These are phyloP conservation scores for Podila minutissima DNA, from an alignment of 192 early-diverging fungal species.

Conservation along the genomic window DNA sequence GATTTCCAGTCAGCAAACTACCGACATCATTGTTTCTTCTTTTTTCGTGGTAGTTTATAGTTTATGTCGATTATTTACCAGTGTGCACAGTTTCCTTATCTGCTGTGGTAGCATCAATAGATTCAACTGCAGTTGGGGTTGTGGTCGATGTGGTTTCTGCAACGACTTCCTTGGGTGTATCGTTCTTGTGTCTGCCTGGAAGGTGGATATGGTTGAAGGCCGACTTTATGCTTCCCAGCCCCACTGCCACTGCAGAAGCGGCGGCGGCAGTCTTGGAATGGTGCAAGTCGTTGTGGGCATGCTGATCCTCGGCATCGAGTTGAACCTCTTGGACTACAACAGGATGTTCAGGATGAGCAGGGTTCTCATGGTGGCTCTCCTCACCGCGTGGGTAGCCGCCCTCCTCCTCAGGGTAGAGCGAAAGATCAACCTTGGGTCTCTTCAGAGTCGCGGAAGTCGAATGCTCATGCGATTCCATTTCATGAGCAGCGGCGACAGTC, in stretches of 20 bases:
- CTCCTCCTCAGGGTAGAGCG: slow-evolving; percentile 18
- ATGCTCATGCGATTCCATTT: not conserved
- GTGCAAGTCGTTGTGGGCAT: not conserved
- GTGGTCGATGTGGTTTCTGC: not conserved
- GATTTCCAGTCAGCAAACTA: not conserved
- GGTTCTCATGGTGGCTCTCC: slow-evolving; percentile 8
- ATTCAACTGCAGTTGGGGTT: no score
- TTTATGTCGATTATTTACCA: not conserved
- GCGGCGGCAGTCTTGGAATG: not conserved
- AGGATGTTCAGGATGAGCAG: slow-evolving; percentile 3
- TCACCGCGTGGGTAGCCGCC: slow-evolving; percentile 12
- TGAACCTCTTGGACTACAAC: not conserved
- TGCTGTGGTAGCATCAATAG: not conserved
- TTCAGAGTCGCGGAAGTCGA: not conserved
- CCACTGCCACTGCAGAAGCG: not conserved
- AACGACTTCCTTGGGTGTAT: not conserved
- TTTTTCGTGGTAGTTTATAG: no score
- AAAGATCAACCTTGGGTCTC: not conserved
- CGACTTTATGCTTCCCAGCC: not conserved
- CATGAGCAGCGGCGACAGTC: not conserved
- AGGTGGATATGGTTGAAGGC: not conserved
- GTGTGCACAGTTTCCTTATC: not conserved
- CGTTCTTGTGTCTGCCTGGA: not conserved
- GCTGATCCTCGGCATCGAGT: not conserved
- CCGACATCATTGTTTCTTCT: no score